A percentile compares a stretch with the other conserved stretches of the same genome.
These are phyloP conservation scores for Gillenia trifoliata DNA, from an alignment of 306 rosid genomes.

Conservation along the genomic window DNA sequence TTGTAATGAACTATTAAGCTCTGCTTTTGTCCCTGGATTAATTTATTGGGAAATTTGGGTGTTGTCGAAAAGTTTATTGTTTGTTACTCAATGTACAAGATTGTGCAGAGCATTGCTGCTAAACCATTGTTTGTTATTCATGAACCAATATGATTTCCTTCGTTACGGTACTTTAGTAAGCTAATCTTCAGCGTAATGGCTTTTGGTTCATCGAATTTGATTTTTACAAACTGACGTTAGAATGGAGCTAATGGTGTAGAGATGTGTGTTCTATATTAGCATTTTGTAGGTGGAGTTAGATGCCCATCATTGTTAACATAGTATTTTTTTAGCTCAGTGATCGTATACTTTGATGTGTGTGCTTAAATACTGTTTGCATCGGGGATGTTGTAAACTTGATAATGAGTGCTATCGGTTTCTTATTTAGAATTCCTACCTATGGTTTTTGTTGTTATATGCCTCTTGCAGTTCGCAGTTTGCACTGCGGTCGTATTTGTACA, in stretches of 20 bases:
- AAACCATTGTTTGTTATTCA: neutral
- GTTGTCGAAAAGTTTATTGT: neutral
- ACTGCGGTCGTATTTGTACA: conserved; percentile 87
- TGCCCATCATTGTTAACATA: neutral
- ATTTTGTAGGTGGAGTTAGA: neutral
- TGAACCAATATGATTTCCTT: neutral
- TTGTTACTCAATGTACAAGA: neutral
- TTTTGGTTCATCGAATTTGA: neutral
- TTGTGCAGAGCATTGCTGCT: neutral
- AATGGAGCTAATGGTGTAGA: neutral
- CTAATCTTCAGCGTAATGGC: neutral
- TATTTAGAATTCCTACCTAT: neutral
- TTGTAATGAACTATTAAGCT: neutral
- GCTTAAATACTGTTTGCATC: neutral
- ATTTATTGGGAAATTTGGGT: neutral
- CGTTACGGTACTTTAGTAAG: neutral
- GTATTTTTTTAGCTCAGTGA: neutral
- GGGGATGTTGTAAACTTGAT: neutral
- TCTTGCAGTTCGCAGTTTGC: conserved; percentile 93
- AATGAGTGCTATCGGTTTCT: neutral
- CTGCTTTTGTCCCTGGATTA: neutral
- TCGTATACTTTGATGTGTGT: neutral
- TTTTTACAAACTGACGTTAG: neutral
- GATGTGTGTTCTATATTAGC: neutral
- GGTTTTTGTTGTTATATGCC: conserved; percentile 6